Base-by-base conservation (phyloP, 192 early-diverging fungal species). In the Dispira parvispora region DNA sequence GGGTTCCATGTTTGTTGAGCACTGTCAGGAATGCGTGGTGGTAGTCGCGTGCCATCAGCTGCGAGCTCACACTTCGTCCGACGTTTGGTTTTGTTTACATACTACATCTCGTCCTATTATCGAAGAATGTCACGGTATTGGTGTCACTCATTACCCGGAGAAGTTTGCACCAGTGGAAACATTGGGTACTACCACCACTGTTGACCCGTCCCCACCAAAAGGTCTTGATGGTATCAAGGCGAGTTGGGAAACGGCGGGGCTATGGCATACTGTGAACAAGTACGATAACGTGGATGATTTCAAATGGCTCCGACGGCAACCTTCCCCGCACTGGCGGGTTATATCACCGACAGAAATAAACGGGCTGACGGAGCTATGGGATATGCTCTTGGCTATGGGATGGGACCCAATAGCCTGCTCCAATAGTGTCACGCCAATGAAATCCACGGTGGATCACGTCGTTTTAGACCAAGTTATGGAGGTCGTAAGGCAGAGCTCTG, bases 241-340 rank as follows among this genome's bases (percentile, higher is more conserved):
- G 47, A 23, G 18, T 23, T 50, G 47, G 47, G 18, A 23, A 20
- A 16, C 16, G 47, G 47, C 47, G 18, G 21, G 21, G 18, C 9
- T 50, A 16, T 20, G 16, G 18, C 16, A 23, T 23, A 50, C 47
- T 9, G 47, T 50, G 47, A 50, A 50, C 21, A 16, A 23, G 16
- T 50, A 50, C 47, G 47, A 50, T 23, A 16, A 50, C 18, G 47
- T 50, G 18, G 47, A 50, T 50, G 47, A 50, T 23, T 50, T 50
- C 21, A 50, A 50, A 23, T 50, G 47, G 47, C 47, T 50, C 21
- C 16, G 47, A 23, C 47, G 47, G 21, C 47, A 50, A 23, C 47
- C 18, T 3, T 50, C 47, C 21, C 47, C 47, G 18, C 16, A 50
- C 47, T 50, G 47, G 47, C 21, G 18, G 47, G 47, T 50, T 20